phyloP scores from a whole-genome alignment of 768 basidiomycete species.

The Tylopilus balloui region DNA sequence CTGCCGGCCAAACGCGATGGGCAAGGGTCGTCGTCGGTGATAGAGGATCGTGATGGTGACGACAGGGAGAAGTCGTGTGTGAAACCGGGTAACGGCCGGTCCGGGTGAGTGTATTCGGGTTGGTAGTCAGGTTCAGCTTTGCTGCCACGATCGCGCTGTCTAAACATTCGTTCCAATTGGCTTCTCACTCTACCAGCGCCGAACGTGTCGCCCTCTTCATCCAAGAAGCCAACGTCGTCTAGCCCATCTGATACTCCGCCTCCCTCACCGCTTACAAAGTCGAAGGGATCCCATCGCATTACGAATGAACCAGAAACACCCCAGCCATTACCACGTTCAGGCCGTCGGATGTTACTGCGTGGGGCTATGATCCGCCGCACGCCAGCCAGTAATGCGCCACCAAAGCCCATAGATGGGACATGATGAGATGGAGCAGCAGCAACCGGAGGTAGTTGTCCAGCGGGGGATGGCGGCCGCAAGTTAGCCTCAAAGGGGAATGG shows the following conservation, averaged over 20 bases:
- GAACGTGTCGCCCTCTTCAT: constrained; percentile 10
- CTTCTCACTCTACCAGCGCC: constrained; percentile 14
- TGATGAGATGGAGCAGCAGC: constrained; percentile 52
- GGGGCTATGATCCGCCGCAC: constrained; percentile 28
- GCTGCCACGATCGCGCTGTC: constrained; percentile 11
- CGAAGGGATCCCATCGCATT: constrained; percentile 30
- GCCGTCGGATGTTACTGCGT: constrained; percentile 8
- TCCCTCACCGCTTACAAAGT: constrained; percentile 14
- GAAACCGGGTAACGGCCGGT: constrained; percentile 54
- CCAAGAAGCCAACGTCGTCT: constrained; percentile 18
- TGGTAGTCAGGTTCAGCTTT: constrained; percentile 44
- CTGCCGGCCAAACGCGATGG: constrained; percentile 19
- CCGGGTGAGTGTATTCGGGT: constrained; percentile 61
- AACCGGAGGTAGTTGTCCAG: constrained; percentile 24
- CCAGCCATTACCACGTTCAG: constrained; percentile 18
- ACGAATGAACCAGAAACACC: constrained; percentile 26
- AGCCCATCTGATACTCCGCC: constrained; percentile 12
- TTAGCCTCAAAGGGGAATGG: constrained; percentile 51
- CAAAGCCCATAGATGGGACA: constrained; percentile 57
- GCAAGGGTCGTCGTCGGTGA: constrained; percentile 40
- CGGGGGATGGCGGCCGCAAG: constrained; percentile 21
- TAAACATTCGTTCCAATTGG: constrained; percentile 24
- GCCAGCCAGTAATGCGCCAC: constrained; percentile 55
- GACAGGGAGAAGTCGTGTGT: constrained; percentile 58
- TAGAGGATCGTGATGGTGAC: constrained; percentile 21